Base-by-base conservation (phyloP, 495 filamentous ascomycete species). In the Penicillium fimorum region DNA sequence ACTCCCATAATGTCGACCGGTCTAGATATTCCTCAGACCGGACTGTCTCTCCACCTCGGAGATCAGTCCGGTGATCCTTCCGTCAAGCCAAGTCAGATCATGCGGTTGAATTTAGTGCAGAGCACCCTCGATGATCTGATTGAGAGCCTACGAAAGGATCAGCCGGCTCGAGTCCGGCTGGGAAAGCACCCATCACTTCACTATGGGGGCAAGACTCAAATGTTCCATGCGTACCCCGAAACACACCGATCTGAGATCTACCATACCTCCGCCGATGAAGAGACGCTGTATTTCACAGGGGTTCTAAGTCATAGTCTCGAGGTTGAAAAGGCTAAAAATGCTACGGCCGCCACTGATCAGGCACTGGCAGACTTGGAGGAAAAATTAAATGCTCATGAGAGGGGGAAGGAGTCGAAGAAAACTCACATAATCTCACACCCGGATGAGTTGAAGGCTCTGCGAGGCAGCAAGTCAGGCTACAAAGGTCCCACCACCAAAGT, bases 101-200 rank as follows among this genome's bases (percentile, higher is more conserved):
- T 92, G 74, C 85, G 85, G 57, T 70, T 92, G 55, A 82, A 81
- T 25, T 70, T 92, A 55, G 81, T 77, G 57, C 81, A 88, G 69
- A 80, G 71, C 54, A 78, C 85, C 32, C 81, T 91, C 56, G 83
- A 89, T 63, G 83, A 90, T 30, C 82, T 92, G 70, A 85, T 91
- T 55, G 79, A 82, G 59, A 83, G 78, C 61, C 79, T 88, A 20
- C 80, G 83, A 41, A 76, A 79, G 64, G 84, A 83, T 67, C 82
- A 86, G 30, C 79, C 84, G 55, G 81, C 80, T 63, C 67, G 74
- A 63, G 63, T 79, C 40, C 72, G 70, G 38, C 66, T 79, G 50
- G 76, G 76, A 46, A 78, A 76, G 58, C 70, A 72, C 58, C 70
- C 80, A 56, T 77, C 74, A 42, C 68, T 84, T 30, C 74, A 78